Percentiles rank a stretch among this genome's conserved stretches.
Evolutionary conservation across 768 basidiomycete species (phyloP).

Genomic region (Serendipita indica): DNA sequence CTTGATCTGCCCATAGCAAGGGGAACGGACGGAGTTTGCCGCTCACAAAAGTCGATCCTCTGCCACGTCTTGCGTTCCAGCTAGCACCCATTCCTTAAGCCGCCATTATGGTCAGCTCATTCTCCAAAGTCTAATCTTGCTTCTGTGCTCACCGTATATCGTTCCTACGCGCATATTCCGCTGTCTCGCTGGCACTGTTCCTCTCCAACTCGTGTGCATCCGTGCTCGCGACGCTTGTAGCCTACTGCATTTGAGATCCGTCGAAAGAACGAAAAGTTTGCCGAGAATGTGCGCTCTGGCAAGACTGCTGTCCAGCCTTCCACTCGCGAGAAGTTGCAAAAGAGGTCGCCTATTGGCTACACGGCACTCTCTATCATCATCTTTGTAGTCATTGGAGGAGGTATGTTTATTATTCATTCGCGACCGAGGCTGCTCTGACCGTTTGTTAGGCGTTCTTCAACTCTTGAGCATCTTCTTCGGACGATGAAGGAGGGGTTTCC

Average conservation of each 20-base stretch:
- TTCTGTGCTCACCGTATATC: not conserved
- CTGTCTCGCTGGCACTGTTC: not conserved
- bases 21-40: not conserved
- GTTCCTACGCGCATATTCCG: not conserved
- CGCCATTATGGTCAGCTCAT: not conserved
- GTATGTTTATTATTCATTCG: slow-evolving; percentile 23
- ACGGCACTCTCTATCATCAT: slow-evolving; percentile 52
- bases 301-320: slow-evolving; percentile 64
- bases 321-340: slow-evolving; percentile 51
- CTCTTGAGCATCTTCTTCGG: slow-evolving; percentile 3
- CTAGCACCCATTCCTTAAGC: not conserved
- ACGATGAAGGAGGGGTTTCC: not conserved
- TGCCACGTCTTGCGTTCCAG: not conserved
- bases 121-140: not conserved
- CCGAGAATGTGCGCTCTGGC: slow-evolving; percentile 51
- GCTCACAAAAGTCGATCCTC: not conserved
- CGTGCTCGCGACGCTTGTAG: slow-evolving; percentile 25
- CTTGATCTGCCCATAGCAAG: not conserved
- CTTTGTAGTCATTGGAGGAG: slow-evolving; percentile 70
- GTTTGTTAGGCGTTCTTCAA: not conserved
- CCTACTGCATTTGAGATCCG: slow-evolving; percentile 75
- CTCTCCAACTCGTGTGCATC: not conserved
- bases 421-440: not conserved
- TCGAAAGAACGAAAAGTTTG: slow-evolving; percentile 68
- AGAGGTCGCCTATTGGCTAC: slow-evolving; percentile 56